Conservation (phyloP, 2,329 filamentous ascomycete genomes). For the Lecanicillium sp. region DNA sequence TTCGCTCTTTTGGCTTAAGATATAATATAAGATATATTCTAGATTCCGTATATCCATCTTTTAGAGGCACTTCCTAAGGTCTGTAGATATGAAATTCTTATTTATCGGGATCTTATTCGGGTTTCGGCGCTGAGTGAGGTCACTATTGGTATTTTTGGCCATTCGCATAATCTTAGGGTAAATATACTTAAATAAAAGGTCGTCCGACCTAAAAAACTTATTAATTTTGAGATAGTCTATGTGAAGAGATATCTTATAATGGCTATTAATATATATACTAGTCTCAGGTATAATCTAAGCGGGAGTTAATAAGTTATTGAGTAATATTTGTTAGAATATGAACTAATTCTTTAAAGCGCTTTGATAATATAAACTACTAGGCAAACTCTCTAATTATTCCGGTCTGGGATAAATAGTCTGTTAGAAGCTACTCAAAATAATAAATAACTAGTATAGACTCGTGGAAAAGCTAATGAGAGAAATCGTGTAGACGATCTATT, state of each 20-base stretch:
- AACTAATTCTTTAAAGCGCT: slow-evolving; percentile 1
- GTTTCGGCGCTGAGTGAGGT: not conserved
- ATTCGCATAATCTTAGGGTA: slow-evolving; percentile 13
- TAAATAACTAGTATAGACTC: slow-evolving; percentile 14
- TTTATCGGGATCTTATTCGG: slow-evolving; percentile 4
- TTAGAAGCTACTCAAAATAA: slow-evolving; percentile 12
- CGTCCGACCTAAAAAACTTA: slow-evolving; percentile 12
- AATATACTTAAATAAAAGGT: slow-evolving; percentile 14
- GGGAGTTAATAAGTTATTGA: not conserved
- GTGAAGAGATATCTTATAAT: slow-evolving; percentile 12
- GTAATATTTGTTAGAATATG: not conserved
- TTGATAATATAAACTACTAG: too few species aligned
- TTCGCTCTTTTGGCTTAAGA: too few species aligned
- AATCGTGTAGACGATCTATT: slow-evolving; percentile 15
- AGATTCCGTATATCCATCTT: too few species aligned
- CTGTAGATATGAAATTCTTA: not conserved
- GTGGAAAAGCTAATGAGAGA: slow-evolving; percentile 13
- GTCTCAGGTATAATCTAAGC: slow-evolving; percentile 12
- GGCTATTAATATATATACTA: slow-evolving; percentile 15
- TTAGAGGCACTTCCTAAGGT: slow-evolving; percentile 8
- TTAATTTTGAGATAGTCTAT: slow-evolving; percentile 15
- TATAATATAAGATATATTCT: too few species aligned
- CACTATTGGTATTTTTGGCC: not conserved
- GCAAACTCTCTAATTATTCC: slow-evolving; percentile 4
- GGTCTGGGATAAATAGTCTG: slow-evolving; percentile 11